Base-by-base conservation (phyloP, 768 basidiomycete genomes). In the Tephrocybe sp. region DNA sequence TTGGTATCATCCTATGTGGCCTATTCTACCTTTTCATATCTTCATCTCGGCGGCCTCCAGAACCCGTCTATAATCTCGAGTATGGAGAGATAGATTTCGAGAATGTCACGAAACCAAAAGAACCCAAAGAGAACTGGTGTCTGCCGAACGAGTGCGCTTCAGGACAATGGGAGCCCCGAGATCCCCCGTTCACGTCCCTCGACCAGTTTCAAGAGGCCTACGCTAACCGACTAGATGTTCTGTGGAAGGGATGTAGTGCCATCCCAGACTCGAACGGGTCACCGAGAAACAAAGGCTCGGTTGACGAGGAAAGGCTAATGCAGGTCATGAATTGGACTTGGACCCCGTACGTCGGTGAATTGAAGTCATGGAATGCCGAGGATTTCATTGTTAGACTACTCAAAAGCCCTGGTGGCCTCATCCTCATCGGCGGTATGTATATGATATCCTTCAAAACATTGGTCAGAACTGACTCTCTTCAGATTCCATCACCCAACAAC, bases 311-410 rank as follows among this genome's bases (percentile, higher is more conserved):
- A 16, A 55, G 64, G 25, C 47, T 67, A 36, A 56, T 67, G 56
- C 58, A 65, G 22, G 54, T 64, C 21, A 60, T 64, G 58, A 67
- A 64, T 52, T 67, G 62, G 63, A 61, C 53, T n/a, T 66, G 66
- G 66, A 54, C 47, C 13, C 66, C 66, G 5, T 50, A 60, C 30
- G n/a, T 36, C 7, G 64, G 64, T 8, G 32, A 53, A 39, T 27
- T 67, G 49, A 51, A 46, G 38, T 43, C 51, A n/a, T 67, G 60
- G 58, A 54, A 67, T 22, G 54, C 64, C 21, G 66, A 66, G 24
- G 63, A 64, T 9, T 66, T 67, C 49, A 60, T 64, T 44, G 57
- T 67, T 5, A 49, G 66, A 24, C 45, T 64, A 35, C 38, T 67
- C 15, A 62, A 54, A 36, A 64, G 63, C 42, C 62, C 66, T 9